A percentile compares a stretch with the other conserved stretches of the same genome.
Evolutionary conservation across 306 rosid genomes (phyloP).

Genomic region (Spatholobus suberectus): DNA sequence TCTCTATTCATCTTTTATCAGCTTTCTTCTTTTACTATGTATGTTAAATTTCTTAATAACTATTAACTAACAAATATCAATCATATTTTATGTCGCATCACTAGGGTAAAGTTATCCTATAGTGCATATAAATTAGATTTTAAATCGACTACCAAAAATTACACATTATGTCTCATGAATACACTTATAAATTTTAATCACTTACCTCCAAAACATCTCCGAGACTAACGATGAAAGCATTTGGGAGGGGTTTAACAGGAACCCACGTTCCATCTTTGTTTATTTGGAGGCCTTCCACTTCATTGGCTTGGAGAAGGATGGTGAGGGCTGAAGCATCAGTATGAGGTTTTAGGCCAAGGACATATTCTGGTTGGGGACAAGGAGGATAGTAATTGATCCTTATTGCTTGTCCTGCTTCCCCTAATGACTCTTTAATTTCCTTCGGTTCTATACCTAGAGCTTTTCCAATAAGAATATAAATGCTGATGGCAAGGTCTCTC

Average conservation of each 20-base stretch:
- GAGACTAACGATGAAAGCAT: conserved; percentile 49
- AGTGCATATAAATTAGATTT: no score
- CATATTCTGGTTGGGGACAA: conserved; percentile 47
- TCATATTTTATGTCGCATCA: no score
- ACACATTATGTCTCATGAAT: no score
- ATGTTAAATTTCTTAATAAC: no score
- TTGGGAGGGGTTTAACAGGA: conserved; percentile 52
- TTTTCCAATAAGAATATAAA: conserved; percentile 33
- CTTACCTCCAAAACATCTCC: conserved; percentile 58
- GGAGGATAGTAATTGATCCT: conserved; percentile 51
- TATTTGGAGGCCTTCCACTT: conserved; percentile 56
- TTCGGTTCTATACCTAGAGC: conserved; percentile 34
- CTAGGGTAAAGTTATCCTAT: no score
- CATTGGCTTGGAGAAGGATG: conserved; percentile 41
- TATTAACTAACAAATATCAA: no score
- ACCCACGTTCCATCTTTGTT: conserved; percentile 51
- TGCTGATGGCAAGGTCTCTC: conserved; percentile 22
- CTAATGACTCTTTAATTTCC: conserved; percentile 32
- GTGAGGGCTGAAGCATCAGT: conserved; percentile 46
- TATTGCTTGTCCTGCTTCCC: conserved; percentile 42
- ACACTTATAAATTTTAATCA: background rate
- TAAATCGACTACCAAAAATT: no score
- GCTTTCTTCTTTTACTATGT: no score
- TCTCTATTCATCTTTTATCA: no score
- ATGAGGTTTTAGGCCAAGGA: conserved; percentile 46